These are phyloP conservation scores for Macaranga tanarius DNA, from an alignment of 441 rosid genomes.

Conservation along the genomic window DNA sequence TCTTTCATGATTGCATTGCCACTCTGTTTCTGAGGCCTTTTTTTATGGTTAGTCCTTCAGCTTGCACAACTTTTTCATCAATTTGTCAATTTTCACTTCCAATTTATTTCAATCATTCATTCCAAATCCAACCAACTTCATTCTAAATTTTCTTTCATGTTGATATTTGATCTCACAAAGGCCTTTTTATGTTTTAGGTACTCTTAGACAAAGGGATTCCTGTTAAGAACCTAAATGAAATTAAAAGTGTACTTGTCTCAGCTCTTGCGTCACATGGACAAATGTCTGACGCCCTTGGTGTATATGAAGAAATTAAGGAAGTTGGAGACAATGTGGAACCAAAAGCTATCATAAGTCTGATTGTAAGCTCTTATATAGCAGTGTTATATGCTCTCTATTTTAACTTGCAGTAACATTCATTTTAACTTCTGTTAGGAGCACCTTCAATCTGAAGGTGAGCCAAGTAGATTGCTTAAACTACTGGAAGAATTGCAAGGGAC, in stretches of 20 bases:
- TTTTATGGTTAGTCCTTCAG: neutral
- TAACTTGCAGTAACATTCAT: slow-evolving; percentile 15
- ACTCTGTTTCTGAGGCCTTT: neutral
- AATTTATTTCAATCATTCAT: neutral
- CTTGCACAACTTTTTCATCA: neutral
- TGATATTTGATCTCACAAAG: slow-evolving; percentile 17
- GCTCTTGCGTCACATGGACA: slow-evolving; percentile 76
- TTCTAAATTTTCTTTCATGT: neutral
- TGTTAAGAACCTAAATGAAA: slow-evolving; percentile 44
- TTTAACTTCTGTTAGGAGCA: slow-evolving; percentile 46
- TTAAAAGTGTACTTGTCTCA: slow-evolving; percentile 65
- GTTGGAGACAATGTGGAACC: slow-evolving; percentile 50
- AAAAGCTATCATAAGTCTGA: slow-evolving; percentile 59
- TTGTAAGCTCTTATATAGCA: slow-evolving; percentile 50
- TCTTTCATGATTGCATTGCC: neutral
- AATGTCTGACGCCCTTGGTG: slow-evolving; percentile 57
- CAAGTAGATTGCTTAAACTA: slow-evolving; percentile 45
- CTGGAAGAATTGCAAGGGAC: slow-evolving; percentile 49
- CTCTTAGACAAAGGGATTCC: slow-evolving; percentile 45
- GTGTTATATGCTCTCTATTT: slow-evolving; percentile 14
- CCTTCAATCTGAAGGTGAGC: slow-evolving; percentile 46
- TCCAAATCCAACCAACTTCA: neutral
- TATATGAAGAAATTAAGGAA: slow-evolving; percentile 67
- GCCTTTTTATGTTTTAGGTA: slow-evolving; percentile 49
- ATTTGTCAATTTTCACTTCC: neutral